Evolutionary conservation across 1,139 yeast species (phyloP).

Genomic region (Maudiozyma humilis): DNA sequence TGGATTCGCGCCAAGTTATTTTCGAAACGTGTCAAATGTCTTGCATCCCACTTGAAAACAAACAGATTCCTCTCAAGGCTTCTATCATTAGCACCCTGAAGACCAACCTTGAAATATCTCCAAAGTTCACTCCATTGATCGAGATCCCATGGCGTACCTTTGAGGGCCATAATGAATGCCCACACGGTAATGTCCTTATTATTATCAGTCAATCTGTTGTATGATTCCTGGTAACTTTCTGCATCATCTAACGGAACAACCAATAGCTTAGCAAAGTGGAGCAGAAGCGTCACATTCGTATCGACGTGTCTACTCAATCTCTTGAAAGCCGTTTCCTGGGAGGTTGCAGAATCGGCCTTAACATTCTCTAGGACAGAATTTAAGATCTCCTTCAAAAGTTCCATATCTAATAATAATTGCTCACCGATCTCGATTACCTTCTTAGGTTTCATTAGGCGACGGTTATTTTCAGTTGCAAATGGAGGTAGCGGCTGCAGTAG

Average conservation of each 20-base stretch:
- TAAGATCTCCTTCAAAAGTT: conserved; percentile 51
- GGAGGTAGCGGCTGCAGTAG: conserved; percentile 32
- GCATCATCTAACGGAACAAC: conserved; percentile 26
- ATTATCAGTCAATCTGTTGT: conserved; percentile 20
- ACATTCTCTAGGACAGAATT: conserved; percentile 19
- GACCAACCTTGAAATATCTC: conserved; percentile 16
- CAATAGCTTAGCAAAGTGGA: conserved; percentile 21
- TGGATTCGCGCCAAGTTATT: conserved; percentile 20
- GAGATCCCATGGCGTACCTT: conserved; percentile 29
- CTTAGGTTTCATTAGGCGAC: conserved; percentile 29
- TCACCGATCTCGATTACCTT: conserved; percentile 74
- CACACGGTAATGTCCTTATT: conserved; percentile 25
- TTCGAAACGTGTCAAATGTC: conserved; percentile 20
- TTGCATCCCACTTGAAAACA: conserved; percentile 21
- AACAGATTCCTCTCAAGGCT: conserved; percentile 14
- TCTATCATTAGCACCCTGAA: conserved; percentile 7
- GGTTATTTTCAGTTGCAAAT: conserved; percentile 15
- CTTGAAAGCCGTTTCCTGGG: conserved; percentile 18
- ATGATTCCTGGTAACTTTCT: conserved; percentile 25
- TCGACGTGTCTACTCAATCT: conserved; percentile 25
- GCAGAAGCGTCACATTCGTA: conserved; percentile 17
- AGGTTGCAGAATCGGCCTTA: conserved; percentile 5
- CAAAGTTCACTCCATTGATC: conserved; percentile 24
- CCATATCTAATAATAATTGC: conserved; percentile 68
- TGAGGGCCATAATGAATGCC: conserved; percentile 26